Base-by-base conservation (phyloP, 805 yeast genomes). In the Yarrowia divulgata region DNA sequence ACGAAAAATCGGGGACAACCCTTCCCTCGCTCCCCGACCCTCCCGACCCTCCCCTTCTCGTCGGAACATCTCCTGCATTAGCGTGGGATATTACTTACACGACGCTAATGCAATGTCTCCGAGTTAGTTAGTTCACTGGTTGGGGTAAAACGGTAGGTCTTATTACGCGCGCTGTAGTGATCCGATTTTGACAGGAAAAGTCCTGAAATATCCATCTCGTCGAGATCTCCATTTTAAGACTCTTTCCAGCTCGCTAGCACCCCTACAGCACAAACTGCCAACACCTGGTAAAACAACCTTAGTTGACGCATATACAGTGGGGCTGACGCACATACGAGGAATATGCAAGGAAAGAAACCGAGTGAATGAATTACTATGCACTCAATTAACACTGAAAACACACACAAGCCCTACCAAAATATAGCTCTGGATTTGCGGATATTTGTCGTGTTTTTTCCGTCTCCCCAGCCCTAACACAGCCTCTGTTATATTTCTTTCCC, bases 21-120 rank as follows among this genome's bases (percentile, higher is more conserved):
- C 40, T 39, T 13, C 40, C 16, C 40, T 10, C 16, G 4, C 29
- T 23, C 29, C 29, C 29, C 29, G 29, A 4, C 29, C 29, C 29
- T 23, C 29, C 29, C 29, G 29, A 23, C 29, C 29, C 29, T 23
- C 29, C 29, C 29, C 29, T 23, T 23, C 29, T 23, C 29, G 39
- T 52, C 32, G 45, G 60, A 23, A 54, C 60, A 37, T 39, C 34
- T 54, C 45, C 60, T 39, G 45, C 45, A 54, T 54, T 54, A 54
- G 60, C 60, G 60, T 23, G 60, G 35, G 45, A 54, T 54, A 54
- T 54, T 54, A 54, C 60, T 39, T 54, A 39, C 34, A 39, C 3
- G 60, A 54, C 60, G 60, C 60, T 54, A 54, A 37, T 54, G 60
- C 60, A 39, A 54, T 54, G 60, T 54, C 13, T 23, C 13, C 13